These are phyloP conservation scores for Salix caprea DNA, from an alignment of 345 rosid genomes.

Conservation along the genomic window DNA sequence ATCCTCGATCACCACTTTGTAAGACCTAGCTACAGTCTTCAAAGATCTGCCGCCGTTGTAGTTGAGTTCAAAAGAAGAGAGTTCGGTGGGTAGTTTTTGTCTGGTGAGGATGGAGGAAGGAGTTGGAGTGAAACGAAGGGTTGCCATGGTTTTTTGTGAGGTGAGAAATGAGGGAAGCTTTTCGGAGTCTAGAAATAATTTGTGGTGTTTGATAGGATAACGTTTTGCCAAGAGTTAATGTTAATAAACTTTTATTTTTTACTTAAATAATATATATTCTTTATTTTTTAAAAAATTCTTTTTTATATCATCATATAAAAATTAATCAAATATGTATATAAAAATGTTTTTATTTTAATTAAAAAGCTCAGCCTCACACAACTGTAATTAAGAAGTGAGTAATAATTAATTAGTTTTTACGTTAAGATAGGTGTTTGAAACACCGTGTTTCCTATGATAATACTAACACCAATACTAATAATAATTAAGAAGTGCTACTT, in stretches of 20 bases:
- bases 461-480: too few relatives aligned
- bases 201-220: conserved; percentile 42
- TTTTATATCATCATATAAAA: too few relatives aligned
- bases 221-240: conserved; percentile 5
- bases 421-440: background rate
- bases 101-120: conserved; percentile 43
- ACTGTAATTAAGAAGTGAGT: too few relatives aligned
- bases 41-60: conserved; percentile 9
- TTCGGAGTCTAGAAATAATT: background rate
- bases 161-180: conserved; percentile 7
- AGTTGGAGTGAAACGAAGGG: conserved; percentile 49
- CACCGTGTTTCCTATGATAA: too few relatives aligned
- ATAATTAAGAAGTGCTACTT: too few relatives aligned
- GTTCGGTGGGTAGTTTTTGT: conserved; percentile 23
- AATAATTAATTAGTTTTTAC: background rate
- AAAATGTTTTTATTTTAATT: too few relatives aligned
- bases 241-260: too few relatives aligned
- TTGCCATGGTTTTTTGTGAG: conserved; percentile 44
- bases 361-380: too few relatives aligned
- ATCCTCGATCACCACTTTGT: conserved; percentile 78
- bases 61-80: conserved; percentile 25
- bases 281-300: too few relatives aligned
- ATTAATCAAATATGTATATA: too few relatives aligned
- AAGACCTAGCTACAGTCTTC: conserved; percentile 34
- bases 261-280: too few relatives aligned